Conservation (phyloP, 495 filamentous ascomycete species). For the Zalerion maritima region DNA sequence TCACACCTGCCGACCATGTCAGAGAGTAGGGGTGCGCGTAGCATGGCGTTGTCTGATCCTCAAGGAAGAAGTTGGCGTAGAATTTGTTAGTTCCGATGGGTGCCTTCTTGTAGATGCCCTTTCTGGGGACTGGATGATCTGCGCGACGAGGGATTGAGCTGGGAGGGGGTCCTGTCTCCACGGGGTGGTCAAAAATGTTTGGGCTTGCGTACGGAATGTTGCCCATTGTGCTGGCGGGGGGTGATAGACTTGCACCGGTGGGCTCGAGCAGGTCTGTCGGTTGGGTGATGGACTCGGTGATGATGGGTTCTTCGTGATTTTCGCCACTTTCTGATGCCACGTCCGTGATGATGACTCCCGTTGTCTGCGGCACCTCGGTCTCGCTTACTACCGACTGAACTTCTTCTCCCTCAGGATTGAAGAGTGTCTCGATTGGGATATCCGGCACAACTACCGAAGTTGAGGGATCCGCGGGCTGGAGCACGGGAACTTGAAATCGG, state of each 20-base stretch:
- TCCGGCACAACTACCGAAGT: too few species aligned
- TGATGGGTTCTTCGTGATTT: too few species aligned
- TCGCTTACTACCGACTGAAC: background rate
- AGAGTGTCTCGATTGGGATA: too few species aligned
- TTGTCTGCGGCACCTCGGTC: background rate
- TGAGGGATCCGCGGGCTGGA: too few species aligned
- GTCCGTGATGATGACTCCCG: too few species aligned
- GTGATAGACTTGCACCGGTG: conserved; percentile 24
- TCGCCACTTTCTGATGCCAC: too few species aligned
- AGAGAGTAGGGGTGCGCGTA: conserved; percentile 84
- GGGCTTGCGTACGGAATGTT: too few species aligned
- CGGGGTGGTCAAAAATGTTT: conserved; percentile 39
- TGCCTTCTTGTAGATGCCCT: conserved; percentile 24
- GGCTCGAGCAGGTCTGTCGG: too few species aligned
- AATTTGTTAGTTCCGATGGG: conserved; percentile 82
- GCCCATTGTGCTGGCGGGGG: conserved; percentile 24
- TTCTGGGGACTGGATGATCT: conserved; percentile 27
- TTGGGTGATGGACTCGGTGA: too few species aligned
- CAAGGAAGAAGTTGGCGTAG: conserved; percentile 79
- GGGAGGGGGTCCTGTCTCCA: conserved; percentile 45
- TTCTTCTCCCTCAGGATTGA: background rate
- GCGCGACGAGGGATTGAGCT: conserved; percentile 32
- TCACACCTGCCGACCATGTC: conserved; percentile 57
- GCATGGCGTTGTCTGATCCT: conserved; percentile 48
- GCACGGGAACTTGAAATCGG: too few species aligned